Evolutionary conservation across 2,329 filamentous ascomycete genomes (phyloP).

Genomic region (Xylariaceae sp.): DNA sequence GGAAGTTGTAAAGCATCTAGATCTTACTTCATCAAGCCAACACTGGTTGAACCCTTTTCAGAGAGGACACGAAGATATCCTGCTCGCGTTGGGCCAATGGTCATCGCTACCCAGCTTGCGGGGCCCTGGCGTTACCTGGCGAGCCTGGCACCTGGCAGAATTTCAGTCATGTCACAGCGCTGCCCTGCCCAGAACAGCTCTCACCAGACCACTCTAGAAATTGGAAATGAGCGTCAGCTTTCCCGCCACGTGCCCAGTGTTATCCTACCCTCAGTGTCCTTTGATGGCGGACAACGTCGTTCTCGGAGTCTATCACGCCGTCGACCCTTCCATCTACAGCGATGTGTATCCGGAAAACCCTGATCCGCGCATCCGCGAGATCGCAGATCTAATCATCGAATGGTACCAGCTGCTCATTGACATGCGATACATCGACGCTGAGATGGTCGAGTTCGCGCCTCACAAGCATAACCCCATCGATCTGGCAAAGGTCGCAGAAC

Average conservation of each 20-base stretch:
- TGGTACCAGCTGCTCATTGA: conserved; percentile 14
- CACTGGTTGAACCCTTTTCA: no score
- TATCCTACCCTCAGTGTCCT: neutral
- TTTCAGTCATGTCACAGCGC: no score
- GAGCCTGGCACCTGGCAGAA: no score
- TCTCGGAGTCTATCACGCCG: conserved; percentile 8
- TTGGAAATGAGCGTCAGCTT: neutral
- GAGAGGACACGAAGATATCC: no score
- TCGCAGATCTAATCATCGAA: conserved; percentile 13
- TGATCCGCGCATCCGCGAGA: conserved; percentile 5
- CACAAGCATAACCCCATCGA: conserved; percentile 13
- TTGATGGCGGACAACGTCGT: neutral
- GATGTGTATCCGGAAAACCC: conserved; percentile 10
- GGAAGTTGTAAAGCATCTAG: no score
- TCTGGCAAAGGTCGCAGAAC: conserved; percentile 4
- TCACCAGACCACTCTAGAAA: no score
- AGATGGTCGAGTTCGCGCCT: conserved; percentile 12
- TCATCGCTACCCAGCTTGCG: no score
- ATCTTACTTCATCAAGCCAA: no score
- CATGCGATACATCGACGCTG: conserved; percentile 13
- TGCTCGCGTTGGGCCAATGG: no score
- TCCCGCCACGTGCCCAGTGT: neutral
- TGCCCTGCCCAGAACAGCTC: no score
- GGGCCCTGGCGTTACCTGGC: no score
- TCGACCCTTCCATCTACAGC: conserved; percentile 13